Evolutionary conservation across 345 rosid genomes (phyloP), one percentile per base, ranked within the genome.

Genomic region (Rhodamnia argentea): DNA sequence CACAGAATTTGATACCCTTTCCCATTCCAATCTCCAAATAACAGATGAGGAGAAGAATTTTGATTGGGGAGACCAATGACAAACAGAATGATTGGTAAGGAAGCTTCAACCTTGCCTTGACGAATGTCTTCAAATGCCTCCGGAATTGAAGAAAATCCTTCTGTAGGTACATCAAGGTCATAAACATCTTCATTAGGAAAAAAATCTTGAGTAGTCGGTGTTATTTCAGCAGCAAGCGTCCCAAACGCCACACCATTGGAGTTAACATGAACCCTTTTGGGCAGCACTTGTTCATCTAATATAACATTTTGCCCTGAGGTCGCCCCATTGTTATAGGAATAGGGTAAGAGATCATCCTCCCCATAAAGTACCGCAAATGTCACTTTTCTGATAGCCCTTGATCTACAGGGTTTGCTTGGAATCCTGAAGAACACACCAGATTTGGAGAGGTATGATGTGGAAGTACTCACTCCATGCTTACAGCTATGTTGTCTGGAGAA

Each of bases 71-170:
- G 87, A 85, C 10, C 40, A 52, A 37, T 1, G 84, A 56, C 56
- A 84, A 7, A 13, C 23, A 1, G 44, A 11, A 52, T 52, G 55
- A 32, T 5, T 52, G 18, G 15, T 57, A 74, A 47, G 15, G 51
- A 56, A 58, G 32, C 40, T 64, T 29, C 51, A 85, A 60, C 83
- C 94, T 96, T 96, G 24, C 99, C 96, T 37, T 89, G 94, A 82
- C 93, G 90, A 89, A 94, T 90, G 88, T 96, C 96, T 86, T 94
- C 96, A 60, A 95, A 89, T 78, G 99, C 98, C 89, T 96, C 95
- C 0, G 91, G 88, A 56, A 96, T 89, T 58, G 98, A 92, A 83
- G 93, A 88, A 90, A 94, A 94, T 53, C 96, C 97, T 44, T 89
- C 88, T 0, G 94, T 92, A 47, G 96, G 97, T 57, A 82, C 88